Conservation (phyloP, 1,139 yeast species). For the Scheffersomyces segobiensis region DNA sequence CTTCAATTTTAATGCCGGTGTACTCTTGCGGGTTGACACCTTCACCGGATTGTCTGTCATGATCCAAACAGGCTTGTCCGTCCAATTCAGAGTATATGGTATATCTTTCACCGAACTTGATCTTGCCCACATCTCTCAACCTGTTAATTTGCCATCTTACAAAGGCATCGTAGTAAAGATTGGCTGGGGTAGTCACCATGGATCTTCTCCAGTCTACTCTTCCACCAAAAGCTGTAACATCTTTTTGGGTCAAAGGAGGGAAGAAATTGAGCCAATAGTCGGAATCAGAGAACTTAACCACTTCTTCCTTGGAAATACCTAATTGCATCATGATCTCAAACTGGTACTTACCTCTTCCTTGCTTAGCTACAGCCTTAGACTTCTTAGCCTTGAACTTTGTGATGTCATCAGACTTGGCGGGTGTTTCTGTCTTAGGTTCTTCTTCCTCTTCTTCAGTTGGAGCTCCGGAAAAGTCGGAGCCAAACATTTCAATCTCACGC, state of each 20-base stretch:
- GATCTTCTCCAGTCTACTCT: slow-evolving; percentile 99
- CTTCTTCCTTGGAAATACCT: slow-evolving; percentile 82
- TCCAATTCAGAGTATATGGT: slow-evolving; percentile 97
- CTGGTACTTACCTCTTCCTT: slow-evolving; percentile 92
- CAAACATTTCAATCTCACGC: slow-evolving; percentile 91
- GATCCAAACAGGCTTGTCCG: slow-evolving; percentile 99
- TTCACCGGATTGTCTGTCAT: slow-evolving; percentile 96
- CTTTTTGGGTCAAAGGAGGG: slow-evolving; percentile 85
- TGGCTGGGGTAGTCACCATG: slow-evolving; percentile 90
- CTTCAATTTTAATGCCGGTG: slow-evolving; percentile 84
- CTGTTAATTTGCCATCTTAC: slow-evolving; percentile 96
- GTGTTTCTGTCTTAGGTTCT: slow-evolving; percentile 29
- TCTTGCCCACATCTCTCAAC: slow-evolving; percentile 82
- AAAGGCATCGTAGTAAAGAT: slow-evolving; percentile 93
- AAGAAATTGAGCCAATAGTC: slow-evolving; percentile 84
- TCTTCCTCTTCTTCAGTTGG: slow-evolving; percentile 59
- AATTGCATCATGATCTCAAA: slow-evolving; percentile 94
- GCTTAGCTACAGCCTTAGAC: slow-evolving; percentile 89
- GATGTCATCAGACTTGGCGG: slow-evolving; percentile 63
- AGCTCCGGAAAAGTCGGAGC: slow-evolving; percentile 73
- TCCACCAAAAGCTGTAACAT: slow-evolving; percentile 83
- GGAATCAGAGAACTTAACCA: slow-evolving; percentile 86
- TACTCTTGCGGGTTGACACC: slow-evolving; percentile 97
- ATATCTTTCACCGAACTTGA: slow-evolving; percentile 97
- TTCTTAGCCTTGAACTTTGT: slow-evolving; percentile 91